Evolutionary conservation across 2,329 filamentous ascomycete genomes (phyloP), one percentile per base, ranked within the genome.

Genomic region (Septoria petroselini): DNA sequence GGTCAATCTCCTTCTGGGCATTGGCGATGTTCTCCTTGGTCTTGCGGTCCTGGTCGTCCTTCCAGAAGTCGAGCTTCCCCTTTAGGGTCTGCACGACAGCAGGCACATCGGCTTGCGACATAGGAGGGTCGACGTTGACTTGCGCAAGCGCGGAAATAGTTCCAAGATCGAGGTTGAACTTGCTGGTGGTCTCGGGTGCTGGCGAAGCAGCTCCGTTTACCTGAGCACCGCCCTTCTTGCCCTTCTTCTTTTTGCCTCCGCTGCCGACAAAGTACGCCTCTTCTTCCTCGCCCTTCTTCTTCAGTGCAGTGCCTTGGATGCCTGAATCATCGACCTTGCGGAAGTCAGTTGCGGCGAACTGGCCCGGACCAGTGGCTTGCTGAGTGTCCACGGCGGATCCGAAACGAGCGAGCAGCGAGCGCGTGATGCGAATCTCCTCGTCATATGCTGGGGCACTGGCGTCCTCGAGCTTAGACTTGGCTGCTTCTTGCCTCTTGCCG

Each of bases 21-120:
- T 96, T 95, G 58, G 89, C 88, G 54, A 97, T 85, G 78, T 98
- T 98, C 48, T 88, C 86, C 69, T 93, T 82, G 15, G 93, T 98
- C 79, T 96, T 89, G 58, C 81, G 78, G 50, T 85, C 82, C 76
- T 97, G 93, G 73, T 95, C 87, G 44, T 81, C 76, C 79, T 95
- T 95, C 90, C 91, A 98, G 71, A 86, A 79, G 23, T 83, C 83
- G 44, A 97, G 79, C 81, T 97, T 97, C 66, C 83, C 87, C 73
- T 91, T 90, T 64, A 97, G 81, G 77, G 95, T 91, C 76, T 96
- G 90, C 39, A 88, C 75, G 11, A 86, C 82, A 53, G 76, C 76
- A 19, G 91, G 83, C 11, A 97, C 84, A 63, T 95, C 91, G 48
- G 83, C 79, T 65, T 89, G 82, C 71, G 83, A 87, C 79, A 91